Base-by-base conservation (phyloP, 1,139 yeast genomes). In the Eremothecium coryli region DNA sequence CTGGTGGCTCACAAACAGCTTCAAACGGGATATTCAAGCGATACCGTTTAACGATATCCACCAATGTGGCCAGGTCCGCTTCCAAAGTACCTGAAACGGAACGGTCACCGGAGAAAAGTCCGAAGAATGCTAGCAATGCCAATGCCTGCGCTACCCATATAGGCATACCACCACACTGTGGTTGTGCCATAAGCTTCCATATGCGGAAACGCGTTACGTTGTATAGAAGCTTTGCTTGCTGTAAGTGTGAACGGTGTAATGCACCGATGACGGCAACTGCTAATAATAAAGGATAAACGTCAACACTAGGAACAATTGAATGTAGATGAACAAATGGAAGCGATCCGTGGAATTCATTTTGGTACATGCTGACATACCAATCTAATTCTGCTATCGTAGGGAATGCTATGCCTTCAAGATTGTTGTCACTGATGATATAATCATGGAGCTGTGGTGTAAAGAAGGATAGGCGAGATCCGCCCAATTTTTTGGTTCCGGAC, bases 241-340 rank as follows among this genome's bases (percentile, higher is more conserved):
- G 65, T 17, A 82, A 81, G 54, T 86, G 93, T 58, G 81, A 84
- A 1, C 82, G 74, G 50, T 84, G 84, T 18, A 86, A 64, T 0
- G 96, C 95, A 28, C 97, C 97, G 40, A 86, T 73, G 15, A 94
- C 81, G 1, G 93, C 81, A 73, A 86, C 82, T 9, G 90, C 73
- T 36, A 85, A 62, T n/a, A 85, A 57, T 36, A 86, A 62, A 1
- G 95, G 90, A 39, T 81, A 75, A 52, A 81, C 80, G 12, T 72
- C 75, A 49, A 68, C 60, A 0, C 73, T 68, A 39, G 76, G 73
- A 40, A 69, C 62, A 38, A 82, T 64, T 3, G 86, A 68, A 9
- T 81, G 79, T 32, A 84, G 65, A 58, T 85, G 95, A 44, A 86
- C 71, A 54, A 85, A 85, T 11, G 94, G 88, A 60, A 82, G 77